Base-by-base conservation (phyloP, 257 asterid species). In the Buddleja alternifolia region DNA sequence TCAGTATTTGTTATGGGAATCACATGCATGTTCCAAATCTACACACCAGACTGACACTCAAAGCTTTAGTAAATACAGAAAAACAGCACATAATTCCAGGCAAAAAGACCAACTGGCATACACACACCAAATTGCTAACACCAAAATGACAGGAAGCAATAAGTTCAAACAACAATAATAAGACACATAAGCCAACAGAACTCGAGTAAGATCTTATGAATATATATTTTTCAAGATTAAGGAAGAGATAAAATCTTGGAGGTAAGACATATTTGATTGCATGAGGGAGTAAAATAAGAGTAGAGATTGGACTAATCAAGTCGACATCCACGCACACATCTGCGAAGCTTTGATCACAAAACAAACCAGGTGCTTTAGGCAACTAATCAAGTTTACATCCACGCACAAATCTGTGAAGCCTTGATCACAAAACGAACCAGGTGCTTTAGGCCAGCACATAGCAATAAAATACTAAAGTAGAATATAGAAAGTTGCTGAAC, bases 401-500 rank as follows among this genome's bases (percentile, higher is more conserved):
- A 20, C 47, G 8, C 62, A 10, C 45, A 37, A 8, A 36, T 37
- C 7, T 11, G 34, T 50, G 37, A 48, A 1, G 52, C 48, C 68
- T 41, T 42, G 54, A 23, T 21, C 69, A 48, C 57, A 29, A 44
- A 60, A 57, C 19, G 40, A 23, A 41, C 7, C 16, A 58, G 42
- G 46, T 51, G 62, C 60, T 46, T 46, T n/a, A 60, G 60, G 32
- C 47, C 73, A 61, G 48, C 50, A 53, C 47, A 45, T 12, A 45
- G 47, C 36, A 48, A 36, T 37, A 25, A 47, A 74, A 36, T 23
- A 32, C 5, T 39, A 62, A 23, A 44, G 24, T n/a, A 48, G 25
- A 65, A 36, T 21, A 25, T 53, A 66, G 60, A 45, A 56, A 75
- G 36, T 42, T 40, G 68, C 48, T 69, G 65, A 73, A 76, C 94